Evolutionary conservation across 2,329 filamentous ascomycete genomes (phyloP), one percentile per base, ranked within the genome.

Genomic region (Verticillium dahliae): DNA sequence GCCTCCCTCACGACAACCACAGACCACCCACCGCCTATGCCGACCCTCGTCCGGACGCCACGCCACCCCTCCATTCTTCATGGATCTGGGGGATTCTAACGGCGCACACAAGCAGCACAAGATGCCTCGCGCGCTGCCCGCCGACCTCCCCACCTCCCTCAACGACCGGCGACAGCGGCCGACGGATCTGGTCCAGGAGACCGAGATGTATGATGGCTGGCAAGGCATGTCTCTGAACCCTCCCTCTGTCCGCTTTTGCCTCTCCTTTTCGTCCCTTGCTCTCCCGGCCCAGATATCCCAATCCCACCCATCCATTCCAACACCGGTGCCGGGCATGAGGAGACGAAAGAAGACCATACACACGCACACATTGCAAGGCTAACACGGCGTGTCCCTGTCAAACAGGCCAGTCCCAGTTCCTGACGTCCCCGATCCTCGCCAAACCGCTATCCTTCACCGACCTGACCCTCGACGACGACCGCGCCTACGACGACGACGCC

Each of bases 121-220:
- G 73, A 78, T 81, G 63, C 78, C 82, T 63, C 78, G 78, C 63
- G 67, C 73, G 64, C 85, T 98, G 58, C 95, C 95, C 50, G 79
- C 85, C 67, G 95, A 99, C 76, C 85, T 99, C 39, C 95, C 95
- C 11, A 95, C 85, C 67, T 97, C 93, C 13, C 85, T 99, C 61
- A 90, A 99, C 74, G 95, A 99, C 78, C 87, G 95, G 63, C 85
- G 88, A 68, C 82, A 82, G 69, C 84, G 90, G 38, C 84, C 87
- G 4, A 81, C 80, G 56, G 86, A 88, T 65, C 84, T 88, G 65
- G 83, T 90, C 61, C 82, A 83, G 45, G 95, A 98, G 80, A 97
- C 93, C 50, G 95, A 98, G 80, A 92, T 97, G 79, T 99, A 98
- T 75, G 95, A 99, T 83, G 95, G 92, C 68, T 99, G 95, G 95